phyloP scores from a whole-genome alignment of 208 protist genomes.

The Phytomonas francai region DNA sequence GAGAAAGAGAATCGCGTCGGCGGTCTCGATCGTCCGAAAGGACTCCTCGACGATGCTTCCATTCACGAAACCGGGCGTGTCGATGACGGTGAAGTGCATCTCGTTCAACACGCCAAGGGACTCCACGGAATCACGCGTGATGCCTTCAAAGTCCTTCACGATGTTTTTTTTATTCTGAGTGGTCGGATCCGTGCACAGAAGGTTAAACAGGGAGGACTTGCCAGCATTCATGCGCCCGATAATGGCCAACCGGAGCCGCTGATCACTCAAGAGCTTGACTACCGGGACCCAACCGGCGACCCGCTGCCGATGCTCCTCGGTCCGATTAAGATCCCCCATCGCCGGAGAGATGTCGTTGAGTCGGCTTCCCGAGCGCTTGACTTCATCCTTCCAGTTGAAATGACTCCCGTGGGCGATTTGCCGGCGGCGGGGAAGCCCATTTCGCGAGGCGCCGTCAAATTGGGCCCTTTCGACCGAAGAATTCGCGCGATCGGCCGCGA shows the following conservation, averaged over 20 bases:
- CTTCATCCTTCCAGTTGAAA: conserved; percentile 58
- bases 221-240: conserved; percentile 86
- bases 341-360: conserved; percentile 75
- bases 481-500: too few species aligned
- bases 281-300: conserved; percentile 80
- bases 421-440: conserved; percentile 23
- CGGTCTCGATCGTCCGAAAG: conserved; percentile 75
- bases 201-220: conserved; percentile 88
- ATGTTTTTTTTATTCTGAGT: conserved; percentile 51
- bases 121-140: conserved; percentile 86
- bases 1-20: conserved; percentile 77
- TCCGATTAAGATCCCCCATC: conserved; percentile 44
- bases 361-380: conserved; percentile 34
- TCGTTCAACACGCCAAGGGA: conserved; percentile 49
- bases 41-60: conserved; percentile 78
- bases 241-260: conserved; percentile 78
- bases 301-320: conserved; percentile 56
- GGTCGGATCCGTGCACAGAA: conserved; percentile 62
- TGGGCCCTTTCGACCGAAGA: background rate
- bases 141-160: conserved; percentile 81
- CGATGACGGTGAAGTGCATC: conserved; percentile 85
- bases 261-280: conserved; percentile 71
- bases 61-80: conserved; percentile 80
- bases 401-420: conserved; percentile 52
- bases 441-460: background rate